phyloP scores from a whole-genome alignment of 352 stramenopile species.

The Phytophthora nicotianae region DNA sequence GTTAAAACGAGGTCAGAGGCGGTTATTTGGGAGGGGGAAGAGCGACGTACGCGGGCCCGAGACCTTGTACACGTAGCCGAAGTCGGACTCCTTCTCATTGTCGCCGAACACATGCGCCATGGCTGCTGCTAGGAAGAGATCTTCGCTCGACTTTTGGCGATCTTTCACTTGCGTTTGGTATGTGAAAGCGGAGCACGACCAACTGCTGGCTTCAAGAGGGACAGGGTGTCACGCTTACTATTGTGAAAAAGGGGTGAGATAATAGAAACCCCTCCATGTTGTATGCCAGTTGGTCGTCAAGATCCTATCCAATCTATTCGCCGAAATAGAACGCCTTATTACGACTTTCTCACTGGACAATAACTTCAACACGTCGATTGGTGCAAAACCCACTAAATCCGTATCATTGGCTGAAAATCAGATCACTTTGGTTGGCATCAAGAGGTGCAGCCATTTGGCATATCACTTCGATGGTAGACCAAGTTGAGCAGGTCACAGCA shows the following conservation, averaged over 20 bases:
- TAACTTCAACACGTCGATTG: conserved; percentile 5
- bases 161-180: conserved; percentile 52
- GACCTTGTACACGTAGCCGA: conserved; percentile 99
- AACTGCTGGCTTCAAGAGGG: conserved; percentile 27
- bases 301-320: conserved; percentile 22
- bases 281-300: conserved; percentile 8
- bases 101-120: conserved; percentile 89
- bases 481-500: conserved; percentile 29
- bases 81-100: conserved; percentile 93
- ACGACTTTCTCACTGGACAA: background rate
- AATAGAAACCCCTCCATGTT: conserved; percentile 6
- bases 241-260: conserved; percentile 25
- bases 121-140: conserved; percentile 22
- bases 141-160: conserved; percentile 32
- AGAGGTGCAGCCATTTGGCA: conserved; percentile 16
- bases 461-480: conserved; percentile 25
- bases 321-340: conserved; percentile 7
- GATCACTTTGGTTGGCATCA: conserved; percentile 50
- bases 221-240: conserved; percentile 6
- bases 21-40: background rate
- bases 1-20: background rate
- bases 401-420: conserved; percentile 37
- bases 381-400: background rate
- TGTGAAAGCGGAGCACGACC: conserved; percentile 25
- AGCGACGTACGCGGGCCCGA: conserved; percentile 93